Evolutionary conservation across 31 red algal species (phyloP), one percentile per base, ranked within the genome.

Genomic region (Asparagopsis taxiformis): DNA sequence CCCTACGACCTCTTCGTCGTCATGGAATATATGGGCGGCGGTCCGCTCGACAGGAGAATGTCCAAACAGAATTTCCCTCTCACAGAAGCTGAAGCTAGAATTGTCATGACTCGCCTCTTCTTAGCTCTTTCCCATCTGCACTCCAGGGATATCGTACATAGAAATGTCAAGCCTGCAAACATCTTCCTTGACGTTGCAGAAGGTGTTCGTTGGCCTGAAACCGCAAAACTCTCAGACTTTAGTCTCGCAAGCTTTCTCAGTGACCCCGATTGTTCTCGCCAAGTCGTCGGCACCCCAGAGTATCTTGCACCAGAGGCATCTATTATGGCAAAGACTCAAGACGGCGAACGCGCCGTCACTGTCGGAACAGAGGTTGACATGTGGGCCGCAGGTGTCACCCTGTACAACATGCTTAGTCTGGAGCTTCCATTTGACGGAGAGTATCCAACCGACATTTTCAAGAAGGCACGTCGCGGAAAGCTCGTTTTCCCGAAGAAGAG

Each of bases 341-440:
- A 75, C n/a, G 81, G 81, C 7, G 62, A 86, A 25, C 68, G 85
- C 26, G 69, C 58, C 3, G 78, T 77, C 22, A 62, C 69, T 0
- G 89, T 91, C 56, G 90, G 90, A 0, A 71, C 81, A 17, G 80
- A 83, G 55, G 65, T 90, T 1, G 90, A 98, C 64, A 77, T 93
- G 68, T 98, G 95, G 95, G 74, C 83, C 33, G 83, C 84, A 29
- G 95, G 95, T 77, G 95, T 98, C 3, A 91, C 89, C 9, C 34
- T 98, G 64, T 98, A 90, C 75, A 91, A 80, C 31, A 74, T 98
- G 55, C 80, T 98, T 9, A 70, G 49, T n/a, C 70, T 59, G 32
- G 88, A 87, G 35, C 68, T 94, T 51, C 95, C 95, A 7, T 98
- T 98, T 56, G 78, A 82, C 51, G 95, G 87, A 0, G 63, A 81